Evolutionary conservation across 257 asterid species (phyloP).

Genomic region (Ocimum tenuiflorum): DNA sequence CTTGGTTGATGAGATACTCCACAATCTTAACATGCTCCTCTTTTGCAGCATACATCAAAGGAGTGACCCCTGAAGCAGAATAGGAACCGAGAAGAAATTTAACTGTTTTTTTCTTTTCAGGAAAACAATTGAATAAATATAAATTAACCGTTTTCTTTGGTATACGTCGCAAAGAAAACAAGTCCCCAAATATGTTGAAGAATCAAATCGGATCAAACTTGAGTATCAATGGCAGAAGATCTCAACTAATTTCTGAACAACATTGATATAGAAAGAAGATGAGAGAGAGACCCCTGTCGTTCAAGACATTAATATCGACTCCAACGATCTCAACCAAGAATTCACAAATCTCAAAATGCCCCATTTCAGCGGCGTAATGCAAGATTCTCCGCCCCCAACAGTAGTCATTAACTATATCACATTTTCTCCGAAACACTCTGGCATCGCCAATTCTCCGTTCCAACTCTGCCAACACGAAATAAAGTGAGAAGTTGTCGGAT

Average conservation of each 20-base stretch:
- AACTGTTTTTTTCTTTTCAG: too few relatives aligned
- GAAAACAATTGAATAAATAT: too few relatives aligned
- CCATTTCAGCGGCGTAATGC: constrained; percentile 20
- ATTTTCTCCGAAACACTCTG: not conserved
- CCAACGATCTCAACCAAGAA: constrained; percentile 17
- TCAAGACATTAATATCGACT: constrained; percentile 3
- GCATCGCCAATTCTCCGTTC: not conserved
- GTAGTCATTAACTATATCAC: not conserved
- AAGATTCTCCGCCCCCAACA: constrained; percentile 11
- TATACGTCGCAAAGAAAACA: not conserved
- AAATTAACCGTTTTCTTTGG: too few relatives aligned
- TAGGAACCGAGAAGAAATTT: not conserved
- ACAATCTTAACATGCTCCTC: not conserved
- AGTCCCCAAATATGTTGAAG: not conserved
- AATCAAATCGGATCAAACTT: not conserved
- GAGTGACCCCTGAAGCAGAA: constrained; percentile 19
- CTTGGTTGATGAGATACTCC: constrained; percentile 14
- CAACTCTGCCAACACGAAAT: constrained; percentile 4
- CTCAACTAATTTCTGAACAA: too few relatives aligned
- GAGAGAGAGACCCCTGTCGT: constrained; percentile 14
- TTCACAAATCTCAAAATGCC: constrained; percentile 6
- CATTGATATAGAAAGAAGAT: too few relatives aligned
- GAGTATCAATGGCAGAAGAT: not conserved
- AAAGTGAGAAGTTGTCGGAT: not conserved
- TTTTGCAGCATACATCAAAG: constrained; percentile 15